Percentiles rank a stretch among this genome's conserved stretches.
phyloP scores from a whole-genome alignment of 208 protist species.

The Wallacemonas sp. region DNA sequence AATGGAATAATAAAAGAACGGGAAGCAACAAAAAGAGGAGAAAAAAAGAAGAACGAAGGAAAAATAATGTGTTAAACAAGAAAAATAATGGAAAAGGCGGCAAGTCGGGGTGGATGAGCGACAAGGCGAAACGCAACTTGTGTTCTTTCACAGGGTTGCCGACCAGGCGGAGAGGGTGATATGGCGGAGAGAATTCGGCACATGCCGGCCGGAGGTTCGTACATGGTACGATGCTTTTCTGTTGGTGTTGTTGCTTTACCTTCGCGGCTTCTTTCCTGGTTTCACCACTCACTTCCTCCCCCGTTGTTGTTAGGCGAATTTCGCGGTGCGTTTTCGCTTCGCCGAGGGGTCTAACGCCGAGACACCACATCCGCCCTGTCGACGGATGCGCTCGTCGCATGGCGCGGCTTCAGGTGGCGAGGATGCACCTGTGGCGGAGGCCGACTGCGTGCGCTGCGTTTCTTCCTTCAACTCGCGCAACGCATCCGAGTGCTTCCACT shows the following conservation, averaged over 20 bases:
- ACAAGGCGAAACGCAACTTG: too few species aligned
- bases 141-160: too few species aligned
- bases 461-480: constrained; percentile 13
- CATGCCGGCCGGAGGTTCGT: too few species aligned
- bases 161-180: too few species aligned
- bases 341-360: constrained; percentile 47
- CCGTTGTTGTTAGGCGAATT: constrained; percentile 46
- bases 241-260: too few species aligned
- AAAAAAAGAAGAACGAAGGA: constrained; percentile 4
- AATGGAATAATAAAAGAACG: constrained; percentile 1
- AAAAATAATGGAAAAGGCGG: too few species aligned
- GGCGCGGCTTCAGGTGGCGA: constrained; percentile 19
- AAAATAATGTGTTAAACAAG: not conserved
- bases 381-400: constrained; percentile 60
- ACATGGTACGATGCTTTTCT: too few species aligned
- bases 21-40: constrained; percentile 9
- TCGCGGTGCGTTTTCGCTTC: constrained; percentile 43
- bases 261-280: too few species aligned
- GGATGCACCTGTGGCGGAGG: not conserved
- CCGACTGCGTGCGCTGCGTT: constrained; percentile 1
- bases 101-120: too few species aligned
- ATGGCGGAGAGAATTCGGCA: too few species aligned
- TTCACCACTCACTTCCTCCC: too few species aligned
- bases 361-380: constrained; percentile 57
- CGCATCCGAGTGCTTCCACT: constrained; percentile 41